Conservation (phyloP, 2,329 filamentous ascomycete species). For the Lecanosticta acicola region DNA sequence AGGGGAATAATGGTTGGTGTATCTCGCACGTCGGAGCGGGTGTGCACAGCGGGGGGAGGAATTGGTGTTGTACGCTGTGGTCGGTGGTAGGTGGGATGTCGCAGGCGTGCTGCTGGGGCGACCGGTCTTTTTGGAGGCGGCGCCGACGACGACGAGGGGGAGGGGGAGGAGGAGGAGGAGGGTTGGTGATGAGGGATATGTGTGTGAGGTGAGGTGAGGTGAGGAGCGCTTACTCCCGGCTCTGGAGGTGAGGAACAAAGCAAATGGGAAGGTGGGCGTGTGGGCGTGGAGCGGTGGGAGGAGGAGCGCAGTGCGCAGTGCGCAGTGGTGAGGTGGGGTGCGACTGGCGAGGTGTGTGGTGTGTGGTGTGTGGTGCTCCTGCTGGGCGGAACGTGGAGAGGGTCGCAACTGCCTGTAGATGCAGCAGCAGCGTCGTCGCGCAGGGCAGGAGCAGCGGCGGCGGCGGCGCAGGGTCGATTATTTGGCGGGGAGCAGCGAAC, state of each 20-base stretch:
- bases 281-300: not conserved
- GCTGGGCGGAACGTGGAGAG: not conserved
- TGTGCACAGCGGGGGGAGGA: not conserved
- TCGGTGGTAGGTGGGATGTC: too few species aligned
- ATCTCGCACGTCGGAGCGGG: conserved; percentile 7
- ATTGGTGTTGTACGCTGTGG: too few species aligned
- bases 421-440: not conserved
- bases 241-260: conserved; percentile 3
- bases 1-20: conserved; percentile 4
- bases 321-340: conserved; percentile 2
- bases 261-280: not conserved
- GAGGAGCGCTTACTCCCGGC: conserved; percentile 5
- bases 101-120: not conserved
- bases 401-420: too few species aligned
- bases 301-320: not conserved
- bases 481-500: too few species aligned
- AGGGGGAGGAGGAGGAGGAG: too few species aligned
- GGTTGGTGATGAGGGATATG: too few species aligned
- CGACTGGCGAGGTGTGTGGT: too few species aligned
- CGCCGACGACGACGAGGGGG: too few species aligned
- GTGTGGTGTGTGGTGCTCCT: too few species aligned
- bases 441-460: not conserved
- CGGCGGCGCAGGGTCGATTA: too few species aligned
- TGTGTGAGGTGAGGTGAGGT: not conserved
- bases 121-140: not conserved